Percentiles rank a stretch among this genome's conserved stretches.
Evolutionary conservation across 2,329 filamentous ascomycete species (phyloP).

Genomic region (Exophiala dermatitidis): DNA sequence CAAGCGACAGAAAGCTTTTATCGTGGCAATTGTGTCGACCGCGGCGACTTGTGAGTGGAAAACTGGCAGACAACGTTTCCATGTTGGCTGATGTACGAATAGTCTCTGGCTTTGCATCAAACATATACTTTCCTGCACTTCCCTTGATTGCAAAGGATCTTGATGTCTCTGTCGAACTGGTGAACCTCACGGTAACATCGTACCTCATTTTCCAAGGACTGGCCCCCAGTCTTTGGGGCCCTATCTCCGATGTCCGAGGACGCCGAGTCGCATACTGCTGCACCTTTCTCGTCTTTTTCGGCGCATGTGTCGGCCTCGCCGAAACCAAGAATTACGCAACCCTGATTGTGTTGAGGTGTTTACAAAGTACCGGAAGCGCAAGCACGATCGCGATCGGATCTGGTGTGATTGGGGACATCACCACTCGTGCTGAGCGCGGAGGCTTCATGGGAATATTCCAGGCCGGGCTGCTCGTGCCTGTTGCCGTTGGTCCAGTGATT

Average conservation of each 20-base stretch:
- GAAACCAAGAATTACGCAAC: slow-evolving; percentile 34
- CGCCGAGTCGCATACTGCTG: slow-evolving; percentile 36
- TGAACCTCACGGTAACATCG: slow-evolving; percentile 42
- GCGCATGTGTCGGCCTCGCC: slow-evolving; percentile 38
- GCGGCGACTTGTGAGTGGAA: slow-evolving; percentile 38
- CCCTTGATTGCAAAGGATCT: slow-evolving; percentile 38
- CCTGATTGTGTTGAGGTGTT: slow-evolving; percentile 36
- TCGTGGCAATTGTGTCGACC: slow-evolving; percentile 43
- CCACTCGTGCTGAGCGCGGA: slow-evolving; percentile 36
- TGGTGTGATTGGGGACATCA: slow-evolving; percentile 40
- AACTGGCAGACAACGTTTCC: slow-evolving; percentile 31
- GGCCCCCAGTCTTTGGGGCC: slow-evolving; percentile 38
- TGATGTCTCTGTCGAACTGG: slow-evolving; percentile 33
- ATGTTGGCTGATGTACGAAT: not conserved
- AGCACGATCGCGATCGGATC: slow-evolving; percentile 40
- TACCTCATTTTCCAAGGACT: slow-evolving; percentile 43
- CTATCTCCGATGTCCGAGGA: slow-evolving; percentile 37
- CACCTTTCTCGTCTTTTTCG: slow-evolving; percentile 38
- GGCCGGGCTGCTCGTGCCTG: slow-evolving; percentile 36
- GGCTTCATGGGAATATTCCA: slow-evolving; percentile 44
- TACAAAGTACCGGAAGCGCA: slow-evolving; percentile 41
- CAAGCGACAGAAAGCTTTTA: slow-evolving; percentile 42
- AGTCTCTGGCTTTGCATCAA: not conserved
- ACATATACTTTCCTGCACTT: slow-evolving; percentile 43
- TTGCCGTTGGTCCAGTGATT: slow-evolving; percentile 42